Conservation (phyloP, 1,284 basidiomycete species). For the Rhodotorula sp. region DNA sequence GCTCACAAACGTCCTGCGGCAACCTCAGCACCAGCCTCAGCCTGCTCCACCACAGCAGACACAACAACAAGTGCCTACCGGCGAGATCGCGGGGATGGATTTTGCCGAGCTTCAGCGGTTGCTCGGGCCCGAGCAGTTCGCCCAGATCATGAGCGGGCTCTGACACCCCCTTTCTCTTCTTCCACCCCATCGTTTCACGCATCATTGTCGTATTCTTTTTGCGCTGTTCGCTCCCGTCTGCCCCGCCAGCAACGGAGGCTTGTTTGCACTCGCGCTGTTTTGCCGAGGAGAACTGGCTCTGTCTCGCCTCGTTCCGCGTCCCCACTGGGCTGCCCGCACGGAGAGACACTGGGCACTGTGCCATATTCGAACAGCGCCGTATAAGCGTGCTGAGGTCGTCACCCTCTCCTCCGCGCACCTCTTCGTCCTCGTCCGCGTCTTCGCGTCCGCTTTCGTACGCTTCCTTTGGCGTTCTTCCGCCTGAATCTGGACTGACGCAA, state of each 20-base stretch:
- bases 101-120: conserved; percentile 34
- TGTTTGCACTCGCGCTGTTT: not conserved
- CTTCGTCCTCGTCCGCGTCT: not conserved
- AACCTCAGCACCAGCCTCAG: conserved; percentile 13
- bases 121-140: conserved; percentile 30
- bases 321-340: not conserved
- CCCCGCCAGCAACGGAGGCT: too few species aligned
- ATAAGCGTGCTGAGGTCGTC: not conserved
- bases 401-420: not conserved
- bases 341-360: not conserved
- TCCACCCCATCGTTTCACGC: not conserved
- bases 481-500: too few species aligned
- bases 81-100: conserved; percentile 22
- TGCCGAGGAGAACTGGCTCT: not conserved
- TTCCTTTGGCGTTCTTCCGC: too few species aligned
- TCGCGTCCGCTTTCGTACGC: too few species aligned
- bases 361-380: not conserved
- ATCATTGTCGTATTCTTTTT: not conserved
- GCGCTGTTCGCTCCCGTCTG: too few species aligned
- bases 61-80: not conserved
- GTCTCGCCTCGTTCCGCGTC: not conserved
- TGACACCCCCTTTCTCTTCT: not conserved
- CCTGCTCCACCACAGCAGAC: not conserved
- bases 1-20: not conserved
- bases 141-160: conserved; percentile 25